Evolutionary conservation across 805 yeast genomes (phyloP).

Genomic region (Candida stauntonica): DNA sequence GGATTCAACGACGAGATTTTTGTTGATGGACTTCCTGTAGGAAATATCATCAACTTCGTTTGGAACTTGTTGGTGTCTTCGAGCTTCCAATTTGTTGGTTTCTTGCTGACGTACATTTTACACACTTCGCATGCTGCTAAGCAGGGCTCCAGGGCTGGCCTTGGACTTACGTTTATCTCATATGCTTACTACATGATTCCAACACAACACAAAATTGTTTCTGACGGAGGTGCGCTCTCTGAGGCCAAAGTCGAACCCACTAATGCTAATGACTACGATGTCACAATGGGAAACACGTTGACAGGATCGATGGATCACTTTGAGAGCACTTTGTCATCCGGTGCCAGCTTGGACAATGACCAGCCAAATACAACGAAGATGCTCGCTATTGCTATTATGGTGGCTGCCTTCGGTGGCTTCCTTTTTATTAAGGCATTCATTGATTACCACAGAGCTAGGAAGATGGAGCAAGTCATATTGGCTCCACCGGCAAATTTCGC

Average conservation of each 20-base stretch:
- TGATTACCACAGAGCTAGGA: constrained; percentile 72
- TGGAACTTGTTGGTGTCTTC: constrained; percentile 89
- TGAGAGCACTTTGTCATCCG: constrained; percentile 21
- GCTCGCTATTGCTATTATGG: constrained; percentile 48
- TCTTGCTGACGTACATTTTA: constrained; percentile 79
- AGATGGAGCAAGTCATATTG: constrained; percentile 62
- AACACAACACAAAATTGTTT: constrained; percentile 27
- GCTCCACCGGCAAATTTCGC: constrained; percentile 34
- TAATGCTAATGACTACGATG: constrained; percentile 56
- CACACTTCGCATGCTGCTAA: constrained; percentile 98
- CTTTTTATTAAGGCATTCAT: constrained; percentile 61
- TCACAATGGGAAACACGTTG: constrained; percentile 26
- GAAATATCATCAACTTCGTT: constrained; percentile 77
- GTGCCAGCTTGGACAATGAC: constrained; percentile 15
- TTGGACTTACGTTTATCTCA: constrained; percentile 78
- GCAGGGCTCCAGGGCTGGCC: constrained; percentile 89
- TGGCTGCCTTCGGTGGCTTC: constrained; percentile 65
- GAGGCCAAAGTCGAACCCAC: constrained; percentile 44
- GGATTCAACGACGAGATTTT: constrained; percentile 80
- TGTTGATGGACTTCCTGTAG: constrained; percentile 94
- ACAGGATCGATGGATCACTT: constrained; percentile 26
- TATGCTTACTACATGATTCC: constrained; percentile 61
- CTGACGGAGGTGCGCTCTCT: constrained; percentile 20
- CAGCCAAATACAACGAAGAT: constrained; percentile 3
- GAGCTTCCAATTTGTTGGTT: constrained; percentile 93